These are phyloP conservation scores for Berberis thunbergii DNA, from an alignment of 164 flowering plant genomes.

Conservation along the genomic window DNA sequence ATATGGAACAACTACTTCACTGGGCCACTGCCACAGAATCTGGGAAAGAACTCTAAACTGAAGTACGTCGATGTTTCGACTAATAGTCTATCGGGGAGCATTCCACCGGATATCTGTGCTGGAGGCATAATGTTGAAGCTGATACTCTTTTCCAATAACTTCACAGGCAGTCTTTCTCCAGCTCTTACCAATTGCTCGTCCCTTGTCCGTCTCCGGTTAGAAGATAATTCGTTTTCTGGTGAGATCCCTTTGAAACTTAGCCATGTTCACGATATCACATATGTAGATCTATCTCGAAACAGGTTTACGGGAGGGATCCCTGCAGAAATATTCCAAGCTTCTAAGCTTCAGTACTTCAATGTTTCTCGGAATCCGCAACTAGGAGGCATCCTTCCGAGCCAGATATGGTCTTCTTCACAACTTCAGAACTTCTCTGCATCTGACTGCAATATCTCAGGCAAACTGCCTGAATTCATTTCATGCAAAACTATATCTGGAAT, in stretches of 20 bases:
- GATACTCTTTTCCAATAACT: slow-evolving; percentile 70
- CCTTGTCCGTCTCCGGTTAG: neutral
- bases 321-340: slow-evolving; percentile 39
- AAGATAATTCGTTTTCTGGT: neutral
- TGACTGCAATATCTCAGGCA: slow-evolving; percentile 57
- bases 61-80: slow-evolving; percentile 82
- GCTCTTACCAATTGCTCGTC: slow-evolving; percentile 77
- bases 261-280: slow-evolving; percentile 41
- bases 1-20: slow-evolving; percentile 79
- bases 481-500: slow-evolving; percentile 51
- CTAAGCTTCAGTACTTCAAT: slow-evolving; percentile 64
- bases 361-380: slow-evolving; percentile 54
- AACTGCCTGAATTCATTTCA: slow-evolving; percentile 45
- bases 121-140: slow-evolving; percentile 51
- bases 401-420: slow-evolving; percentile 49
- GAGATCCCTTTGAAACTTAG: slow-evolving; percentile 19
- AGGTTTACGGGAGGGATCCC: slow-evolving; percentile 69
- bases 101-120: slow-evolving; percentile 65
- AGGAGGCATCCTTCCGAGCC: slow-evolving; percentile 51
- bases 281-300: slow-evolving; percentile 74
- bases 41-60: slow-evolving; percentile 16
- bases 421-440: slow-evolving; percentile 79
- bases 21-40: neutral
- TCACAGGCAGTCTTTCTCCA: slow-evolving; percentile 54
- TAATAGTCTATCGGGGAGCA: slow-evolving; percentile 50